phyloP scores from a whole-genome alignment of 352 stramenopile species.

The Peronospora belbahrii region DNA sequence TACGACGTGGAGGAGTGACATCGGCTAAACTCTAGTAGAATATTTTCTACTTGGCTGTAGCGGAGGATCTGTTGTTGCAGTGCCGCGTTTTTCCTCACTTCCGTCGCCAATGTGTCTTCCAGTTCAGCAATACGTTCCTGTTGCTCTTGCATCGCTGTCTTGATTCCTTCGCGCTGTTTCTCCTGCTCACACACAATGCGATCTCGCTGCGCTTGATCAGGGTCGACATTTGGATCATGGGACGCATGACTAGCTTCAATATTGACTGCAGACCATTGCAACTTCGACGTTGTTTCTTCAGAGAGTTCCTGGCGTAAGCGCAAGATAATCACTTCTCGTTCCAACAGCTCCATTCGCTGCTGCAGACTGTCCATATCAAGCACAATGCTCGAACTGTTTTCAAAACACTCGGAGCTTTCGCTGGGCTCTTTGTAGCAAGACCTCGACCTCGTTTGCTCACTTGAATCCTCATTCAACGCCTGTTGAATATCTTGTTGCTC shows the following conservation, averaged over 20 bases:
- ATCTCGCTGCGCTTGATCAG: constrained; percentile 1
- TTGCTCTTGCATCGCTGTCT: constrained; percentile 2
- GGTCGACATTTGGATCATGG: not conserved
- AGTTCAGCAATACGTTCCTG: constrained; percentile 9
- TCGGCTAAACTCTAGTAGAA: constrained; percentile 6
- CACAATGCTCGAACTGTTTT: not conserved
- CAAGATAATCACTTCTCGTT: constrained; percentile 16
- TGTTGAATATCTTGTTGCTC: constrained; percentile 3
- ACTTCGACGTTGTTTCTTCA: not conserved
- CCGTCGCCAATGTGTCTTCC: constrained; percentile 6
- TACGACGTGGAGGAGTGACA: not conserved
- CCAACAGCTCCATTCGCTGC: constrained; percentile 18
- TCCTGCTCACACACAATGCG: not conserved
- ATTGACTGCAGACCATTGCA: not conserved
- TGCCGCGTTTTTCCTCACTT: constrained; percentile 2
- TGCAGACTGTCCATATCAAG: constrained; percentile 4
- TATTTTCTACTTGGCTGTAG: constrained; percentile 5
- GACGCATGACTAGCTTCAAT: not conserved
- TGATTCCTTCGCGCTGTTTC: not conserved
- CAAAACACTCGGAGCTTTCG: not conserved
- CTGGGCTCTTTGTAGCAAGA: not conserved
- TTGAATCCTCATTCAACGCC: not conserved
- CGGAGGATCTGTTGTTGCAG: constrained; percentile 6
- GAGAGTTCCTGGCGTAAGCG: constrained; percentile 6
- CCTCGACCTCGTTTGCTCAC: not conserved